Conservation (phyloP, 2,329 filamentous ascomycete genomes). For the Calonectria hawksworthii region DNA sequence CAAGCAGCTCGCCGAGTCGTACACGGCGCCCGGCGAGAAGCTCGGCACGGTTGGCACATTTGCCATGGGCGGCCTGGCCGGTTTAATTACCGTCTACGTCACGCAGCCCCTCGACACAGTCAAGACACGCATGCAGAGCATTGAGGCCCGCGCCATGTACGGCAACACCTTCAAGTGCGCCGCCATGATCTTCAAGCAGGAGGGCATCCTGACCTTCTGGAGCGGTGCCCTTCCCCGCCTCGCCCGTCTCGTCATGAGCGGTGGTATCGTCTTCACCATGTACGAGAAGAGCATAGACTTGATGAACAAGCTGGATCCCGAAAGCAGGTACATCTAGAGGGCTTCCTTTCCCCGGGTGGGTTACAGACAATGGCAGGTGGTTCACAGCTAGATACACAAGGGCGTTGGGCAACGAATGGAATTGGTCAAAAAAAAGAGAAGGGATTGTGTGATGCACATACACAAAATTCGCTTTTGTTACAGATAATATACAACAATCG, state of each 20-base stretch:
- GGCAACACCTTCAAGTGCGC: constrained; percentile 91
- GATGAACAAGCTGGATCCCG: constrained; percentile 84
- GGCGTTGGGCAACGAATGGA: constrained; percentile 33
- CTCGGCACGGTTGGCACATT: constrained; percentile 90
- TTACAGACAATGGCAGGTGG: neutral
- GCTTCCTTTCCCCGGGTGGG: neutral
- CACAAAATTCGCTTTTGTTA: constrained; percentile 41
- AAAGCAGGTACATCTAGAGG: constrained; percentile 82
- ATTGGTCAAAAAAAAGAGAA: constrained; percentile 4
- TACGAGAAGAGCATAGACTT: constrained; percentile 97
- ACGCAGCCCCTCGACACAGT: constrained; percentile 88
- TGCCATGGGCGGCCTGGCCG: constrained; percentile 88
- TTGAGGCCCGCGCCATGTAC: constrained; percentile 85
- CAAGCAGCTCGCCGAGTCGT: constrained; percentile 91
- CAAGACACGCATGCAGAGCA: constrained; percentile 98
- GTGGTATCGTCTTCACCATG: constrained; percentile 98
- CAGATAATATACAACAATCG: constrained; percentile 47
- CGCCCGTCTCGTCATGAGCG: constrained; percentile 88
- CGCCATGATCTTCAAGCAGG: constrained; percentile 85
- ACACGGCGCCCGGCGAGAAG: constrained; percentile 95
- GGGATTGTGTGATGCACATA: constrained; percentile 16
- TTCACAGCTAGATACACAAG: neutral
- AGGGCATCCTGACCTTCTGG: constrained; percentile 93
- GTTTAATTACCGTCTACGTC: constrained; percentile 89
- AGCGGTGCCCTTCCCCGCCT: constrained; percentile 90